Base-by-base conservation (phyloP, 1,139 yeast species). In the Kodamaea fungicola region DNA sequence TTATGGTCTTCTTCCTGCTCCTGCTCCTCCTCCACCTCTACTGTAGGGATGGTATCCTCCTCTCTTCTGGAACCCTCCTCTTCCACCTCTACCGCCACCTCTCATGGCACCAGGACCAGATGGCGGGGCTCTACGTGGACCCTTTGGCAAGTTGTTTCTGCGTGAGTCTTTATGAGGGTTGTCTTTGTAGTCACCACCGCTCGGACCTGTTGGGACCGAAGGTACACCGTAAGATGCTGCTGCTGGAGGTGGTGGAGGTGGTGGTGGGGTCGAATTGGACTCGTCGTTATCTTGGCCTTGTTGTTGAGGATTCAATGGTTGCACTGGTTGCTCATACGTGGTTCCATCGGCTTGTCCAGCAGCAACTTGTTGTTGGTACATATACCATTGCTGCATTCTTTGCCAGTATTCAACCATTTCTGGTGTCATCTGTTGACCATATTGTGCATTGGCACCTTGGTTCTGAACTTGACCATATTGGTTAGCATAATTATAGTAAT, bases 341-440 rank as follows among this genome's bases (percentile, higher is more conserved):
- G 33, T 42, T 2, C 42, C 51, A 9, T 38, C 47, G 8, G 30
- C 30, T 8, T 38, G 61, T 42, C 66, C 74, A 25, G 47, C 55
- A 4, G 54, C 55, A 22, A 57, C 52, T 46, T 76, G 82, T 60
- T 79, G 76, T 52, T 78, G 83, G 41, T 66, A 70, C 74, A 80
- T 76, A 55, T 84, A 86, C 74, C 75, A 71, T 49, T 83, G 86
- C 61, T 83, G 90, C 88, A 86, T 80, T 56, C 83, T 76, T 60
- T 80, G 88, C 78, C 89, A 85, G 59, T 89, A 90, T 53, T 87
- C 95, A 37, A 83, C 81, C 87, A 87, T 83, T 46, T 85, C 87
- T 4, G 94, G 92, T 28, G 83, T 78, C 76, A 82, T 80, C 31
- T 48, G 47, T 41, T 57, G 69, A 29, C 64, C 61, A 41, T 59